A percentile compares a stretch with the other conserved stretches of the same genome.
Conservation (phyloP, 2,329 filamentous ascomycete genomes). For the Hypoxylon sp. region DNA sequence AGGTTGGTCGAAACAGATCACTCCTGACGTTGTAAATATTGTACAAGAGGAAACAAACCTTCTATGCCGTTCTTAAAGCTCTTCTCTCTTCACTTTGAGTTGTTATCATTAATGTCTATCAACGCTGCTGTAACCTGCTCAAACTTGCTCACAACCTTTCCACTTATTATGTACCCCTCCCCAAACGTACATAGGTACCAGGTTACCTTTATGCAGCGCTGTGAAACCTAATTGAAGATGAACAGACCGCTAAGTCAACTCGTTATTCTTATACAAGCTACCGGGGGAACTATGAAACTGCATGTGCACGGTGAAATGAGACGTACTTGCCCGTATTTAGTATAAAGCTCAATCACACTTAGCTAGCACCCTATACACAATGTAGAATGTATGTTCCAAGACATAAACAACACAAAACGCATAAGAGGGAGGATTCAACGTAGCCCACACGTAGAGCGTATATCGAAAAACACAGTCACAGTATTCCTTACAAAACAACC, state of each 20-base stretch:
- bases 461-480: background rate
- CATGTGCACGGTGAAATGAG: background rate
- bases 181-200: background rate
- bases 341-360: background rate
- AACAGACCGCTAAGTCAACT: background rate
- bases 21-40: slow-evolving; percentile 51
- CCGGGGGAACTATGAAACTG: background rate
- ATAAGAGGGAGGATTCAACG: background rate
- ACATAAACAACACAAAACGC: no score
- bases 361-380: background rate
- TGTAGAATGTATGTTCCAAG: background rate
- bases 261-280: background rate
- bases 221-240: slow-evolving; percentile 16
- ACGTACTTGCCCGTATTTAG: background rate
- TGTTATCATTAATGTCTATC: background rate
- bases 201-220: slow-evolving; percentile 8
- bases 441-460: background rate
- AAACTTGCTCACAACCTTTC: slow-evolving; percentile 22
- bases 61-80: slow-evolving; percentile 46
- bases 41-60: slow-evolving; percentile 51
- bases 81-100: slow-evolving; percentile 1
- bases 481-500: background rate
- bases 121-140: slow-evolving; percentile 11
- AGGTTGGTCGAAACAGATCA: slow-evolving; percentile 24
- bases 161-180: slow-evolving; percentile 16